A percentile compares a stretch with the other conserved stretches of the same genome.
These are phyloP conservation scores for Monosporascus sp. DNA, from an alignment of 2,329 filamentous ascomycete species.

Conservation along the genomic window DNA sequence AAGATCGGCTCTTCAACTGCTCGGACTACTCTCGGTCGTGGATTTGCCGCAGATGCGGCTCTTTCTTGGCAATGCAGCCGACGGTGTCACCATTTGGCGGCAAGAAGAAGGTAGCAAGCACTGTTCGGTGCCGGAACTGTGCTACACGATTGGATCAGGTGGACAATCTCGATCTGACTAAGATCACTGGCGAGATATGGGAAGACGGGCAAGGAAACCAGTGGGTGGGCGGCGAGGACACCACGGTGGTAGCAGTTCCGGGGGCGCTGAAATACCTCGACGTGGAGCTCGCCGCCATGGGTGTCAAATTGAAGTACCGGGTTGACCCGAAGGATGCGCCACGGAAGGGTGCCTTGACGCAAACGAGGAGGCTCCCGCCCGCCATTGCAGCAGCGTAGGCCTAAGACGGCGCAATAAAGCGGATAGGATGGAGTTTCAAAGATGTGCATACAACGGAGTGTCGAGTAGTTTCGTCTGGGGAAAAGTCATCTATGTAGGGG, in stretches of 20 bases:
- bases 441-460: background rate
- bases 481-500: background rate
- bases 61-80: constrained; percentile 82
- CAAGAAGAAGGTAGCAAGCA: constrained; percentile 61
- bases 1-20: constrained; percentile 95
- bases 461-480: background rate
- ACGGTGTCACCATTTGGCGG: constrained; percentile 62
- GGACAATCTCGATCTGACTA: constrained; percentile 49
- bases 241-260: constrained; percentile 85
- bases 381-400: constrained; percentile 19
- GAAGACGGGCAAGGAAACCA: constrained; percentile 82
- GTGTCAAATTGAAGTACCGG: constrained; percentile 83
- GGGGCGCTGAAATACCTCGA: constrained; percentile 91
- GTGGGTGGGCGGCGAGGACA: constrained; percentile 85
- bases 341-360: constrained; percentile 46
- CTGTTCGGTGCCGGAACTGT: constrained; percentile 76
- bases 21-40: constrained; percentile 87
- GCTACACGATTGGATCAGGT: constrained; percentile 57
- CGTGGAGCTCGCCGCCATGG: constrained; percentile 94
- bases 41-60: constrained; percentile 85
- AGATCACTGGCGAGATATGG: constrained; percentile 73
- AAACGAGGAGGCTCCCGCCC: constrained; percentile 19
- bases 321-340: constrained; percentile 60
- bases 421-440: background rate
- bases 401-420: constrained; percentile 3